Base-by-base conservation (phyloP, 2,329 filamentous ascomycete species). In the Microcera coccophila region DNA sequence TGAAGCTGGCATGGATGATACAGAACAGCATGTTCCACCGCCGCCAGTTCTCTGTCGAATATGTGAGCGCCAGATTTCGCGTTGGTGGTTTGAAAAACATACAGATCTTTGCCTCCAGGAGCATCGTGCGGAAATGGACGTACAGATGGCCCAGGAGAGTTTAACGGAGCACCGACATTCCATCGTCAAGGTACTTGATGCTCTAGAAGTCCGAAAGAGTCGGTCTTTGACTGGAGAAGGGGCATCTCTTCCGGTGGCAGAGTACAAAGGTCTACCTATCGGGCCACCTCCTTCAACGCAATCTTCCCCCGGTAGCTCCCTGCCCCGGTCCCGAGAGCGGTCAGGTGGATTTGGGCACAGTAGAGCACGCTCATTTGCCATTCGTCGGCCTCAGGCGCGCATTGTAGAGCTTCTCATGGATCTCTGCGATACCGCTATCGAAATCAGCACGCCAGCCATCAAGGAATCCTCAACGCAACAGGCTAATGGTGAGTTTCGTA, bases 71-170 rank as follows among this genome's bases (percentile, higher is more conserved):
- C 89, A 96, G 49, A 97, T 98, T 47, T 89, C 89, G 4, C 90
- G 91, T 1, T 98, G 93, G 93, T 98, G 93, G 94, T 98, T 98
- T 57, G 93, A 98, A 68, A 98, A 97, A 66, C 93, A 98, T 63
- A 95, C 91, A 2, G 94, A 98, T 58, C 72, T 97, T 16, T 98
- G 93, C 61, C 74, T 96, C 42, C 90, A 97, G 62, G 93, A 98
- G 63, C 93, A 98, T 62, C 84, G 87, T 39, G 91, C 93, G 1
- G 93, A 98, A 63, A 94, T 96, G 87, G 91, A 97, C 57, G 90
- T 98, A 4, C 91, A 98, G 62, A 85, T 97, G 74, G 82, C 90
- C 5, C 93, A 98, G 60, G 93, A 98, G 61, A 89, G 81, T 49
- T 72, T 98, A 37, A 86, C 84, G 5, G 93, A 98, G 60, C 93